Evolutionary conservation across 2,329 filamentous ascomycete genomes (phyloP), one percentile per base, ranked within the genome.

Genomic region (Hymenoscyphus repandus): DNA sequence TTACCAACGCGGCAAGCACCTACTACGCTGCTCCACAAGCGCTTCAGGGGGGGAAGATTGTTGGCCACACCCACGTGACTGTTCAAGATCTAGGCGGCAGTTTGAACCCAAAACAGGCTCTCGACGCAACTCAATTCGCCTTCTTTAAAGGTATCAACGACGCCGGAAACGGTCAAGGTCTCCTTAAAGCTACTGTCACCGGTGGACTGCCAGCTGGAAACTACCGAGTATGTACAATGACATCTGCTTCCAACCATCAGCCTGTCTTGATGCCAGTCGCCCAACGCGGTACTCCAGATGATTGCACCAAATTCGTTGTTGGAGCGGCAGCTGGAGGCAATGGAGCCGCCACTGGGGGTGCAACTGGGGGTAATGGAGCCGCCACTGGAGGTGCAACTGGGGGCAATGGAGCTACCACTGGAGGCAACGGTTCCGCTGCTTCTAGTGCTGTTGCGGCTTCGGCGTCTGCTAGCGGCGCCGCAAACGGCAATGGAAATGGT

Each of bases 221-320:
- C 45, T 74, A 74, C 52, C 66, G 72, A 45, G 63, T 72, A n/a
- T 74, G 72, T 62, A 72, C 72, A 6, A 66, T 74, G 66, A 64
- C 64, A 42, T 64, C 66, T 34, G 58, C 72, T 12, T 62, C 64
- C 36, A 74, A 74, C 57, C 72, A 74, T 62, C 70, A 72, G 43
- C 67, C 69, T 44, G 69, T 71, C 20, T 50, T 70, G 17, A 72
- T 72, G 70, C 70, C 70, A 22, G 67, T 74, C 37, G 72, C 72
- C 34, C 70, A 73, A 61, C 66, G 72, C 51, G 72, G 72, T 55
- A 64, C 69, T 37, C 64, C 69, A 30, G 72, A 74, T 55, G 72
- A 74, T 55, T 74, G 72, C 55, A 68, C 64, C 15, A 72, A 72
- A 54, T 73, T 74, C 51, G 67, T 64, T 17, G 71, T 74, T 37